Evolutionary conservation across 2,329 filamentous ascomycete species (phyloP).

Genomic region (Diaporthe sp.): DNA sequence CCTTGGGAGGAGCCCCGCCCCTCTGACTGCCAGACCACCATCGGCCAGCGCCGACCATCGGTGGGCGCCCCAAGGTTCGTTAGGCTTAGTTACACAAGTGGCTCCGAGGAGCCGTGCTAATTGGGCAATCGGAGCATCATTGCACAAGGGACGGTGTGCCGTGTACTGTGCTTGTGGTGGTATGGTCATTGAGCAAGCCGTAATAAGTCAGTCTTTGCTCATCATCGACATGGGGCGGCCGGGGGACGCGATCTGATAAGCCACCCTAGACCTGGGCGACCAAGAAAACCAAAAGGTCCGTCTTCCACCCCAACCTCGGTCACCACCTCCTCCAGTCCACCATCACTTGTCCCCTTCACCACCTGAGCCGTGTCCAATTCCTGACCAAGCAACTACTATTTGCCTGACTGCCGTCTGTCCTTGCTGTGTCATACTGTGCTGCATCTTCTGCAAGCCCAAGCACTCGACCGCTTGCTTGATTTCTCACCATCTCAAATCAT

Average conservation of each 20-base stretch:
- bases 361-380: background rate
- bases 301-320: constrained; percentile 24
- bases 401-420: background rate
- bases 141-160: background rate
- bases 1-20: background rate
- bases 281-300: constrained; percentile 13
- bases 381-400: constrained; percentile 25
- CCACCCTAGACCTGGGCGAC: constrained; percentile 13
- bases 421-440: constrained; percentile 9
- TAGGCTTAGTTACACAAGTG: constrained; percentile 20
- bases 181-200: background rate
- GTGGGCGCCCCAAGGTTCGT: background rate
- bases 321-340: background rate
- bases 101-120: background rate
- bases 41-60: constrained; percentile 31
- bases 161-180: background rate
- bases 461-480: background rate
- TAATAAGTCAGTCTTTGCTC: constrained; percentile 28
- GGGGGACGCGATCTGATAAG: constrained; percentile 25
- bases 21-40: background rate
- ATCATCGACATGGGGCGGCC: constrained; percentile 19
- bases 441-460: background rate
- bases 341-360: background rate
- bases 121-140: constrained; percentile 12
- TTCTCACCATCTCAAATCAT: constrained; percentile 31